Conservation (phyloP, 768 basidiomycete genomes). For the Chalciporus piperatus region DNA sequence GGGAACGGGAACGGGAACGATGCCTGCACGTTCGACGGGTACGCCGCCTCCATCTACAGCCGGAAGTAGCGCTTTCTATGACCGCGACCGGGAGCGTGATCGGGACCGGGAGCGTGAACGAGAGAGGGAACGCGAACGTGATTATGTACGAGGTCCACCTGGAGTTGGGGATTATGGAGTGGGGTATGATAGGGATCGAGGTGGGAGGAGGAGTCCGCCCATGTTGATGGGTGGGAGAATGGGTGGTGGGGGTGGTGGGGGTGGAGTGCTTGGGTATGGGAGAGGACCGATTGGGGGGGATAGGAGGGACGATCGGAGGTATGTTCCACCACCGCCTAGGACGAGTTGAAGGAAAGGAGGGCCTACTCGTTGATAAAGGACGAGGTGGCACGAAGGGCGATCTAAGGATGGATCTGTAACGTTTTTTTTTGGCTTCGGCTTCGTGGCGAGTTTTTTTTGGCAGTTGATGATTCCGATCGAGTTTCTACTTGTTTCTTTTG, state of each 20-base stretch:
- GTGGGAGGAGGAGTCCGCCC: slow-evolving; percentile 26
- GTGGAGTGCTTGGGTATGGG: slow-evolving; percentile 9
- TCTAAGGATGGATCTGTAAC: too few species aligned
- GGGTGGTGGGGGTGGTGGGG: slow-evolving; percentile 6
- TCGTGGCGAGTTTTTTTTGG: too few species aligned
- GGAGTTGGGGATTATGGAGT: slow-evolving; percentile 20
- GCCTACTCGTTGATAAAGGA: too few species aligned
- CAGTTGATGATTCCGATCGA: too few species aligned
- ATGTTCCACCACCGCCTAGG: slow-evolving; percentile 30
- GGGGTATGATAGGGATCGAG: slow-evolving; percentile 36
- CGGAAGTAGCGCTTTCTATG: slow-evolving; percentile 32
- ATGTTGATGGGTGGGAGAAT: slow-evolving; percentile 20
- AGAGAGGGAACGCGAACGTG: slow-evolving; percentile 27
- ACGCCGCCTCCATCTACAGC: slow-evolving; percentile 26
- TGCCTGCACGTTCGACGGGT: slow-evolving; percentile 7
- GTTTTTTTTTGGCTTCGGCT: too few species aligned
- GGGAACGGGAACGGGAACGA: not conserved
- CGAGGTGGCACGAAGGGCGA: too few species aligned
- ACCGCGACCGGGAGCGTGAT: slow-evolving; percentile 15
- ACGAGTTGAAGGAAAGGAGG: slow-evolving; percentile 3
- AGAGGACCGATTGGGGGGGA: slow-evolving; percentile 16
- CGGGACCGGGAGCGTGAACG: slow-evolving; percentile 7
- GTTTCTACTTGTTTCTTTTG: too few species aligned
- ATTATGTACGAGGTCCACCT: slow-evolving; percentile 27
- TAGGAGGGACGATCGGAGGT: slow-evolving; percentile 37